Conservation (phyloP, 306 rosid species). For the Ammopiptanthus mongolicus region DNA sequence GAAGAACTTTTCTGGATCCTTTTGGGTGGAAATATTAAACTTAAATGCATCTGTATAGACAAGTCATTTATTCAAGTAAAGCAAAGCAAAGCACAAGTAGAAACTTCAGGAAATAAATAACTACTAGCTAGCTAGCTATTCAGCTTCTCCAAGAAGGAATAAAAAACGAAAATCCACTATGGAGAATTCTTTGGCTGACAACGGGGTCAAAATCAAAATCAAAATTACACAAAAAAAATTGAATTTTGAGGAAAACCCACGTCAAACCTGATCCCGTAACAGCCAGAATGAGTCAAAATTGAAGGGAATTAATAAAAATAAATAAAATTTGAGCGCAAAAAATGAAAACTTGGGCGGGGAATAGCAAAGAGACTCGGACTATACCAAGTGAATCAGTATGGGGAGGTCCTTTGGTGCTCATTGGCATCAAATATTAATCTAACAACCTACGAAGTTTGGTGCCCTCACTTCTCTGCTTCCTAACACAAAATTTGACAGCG, state of each 20-base stretch:
- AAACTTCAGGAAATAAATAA: background rate
- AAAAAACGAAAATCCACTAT: background rate
- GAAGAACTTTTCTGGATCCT: constrained; percentile 28
- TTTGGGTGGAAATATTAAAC: constrained; percentile 30
- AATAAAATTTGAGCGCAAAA: background rate
- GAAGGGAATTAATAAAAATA: background rate
- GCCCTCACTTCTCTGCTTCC: background rate
- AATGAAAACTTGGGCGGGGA: background rate
- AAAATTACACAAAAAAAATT: background rate
- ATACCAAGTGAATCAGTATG: constrained; percentile 22
- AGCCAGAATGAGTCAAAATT: background rate
- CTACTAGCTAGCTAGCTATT: background rate
- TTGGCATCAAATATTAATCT: background rate
- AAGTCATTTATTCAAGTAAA: constrained; percentile 4
- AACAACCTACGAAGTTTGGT: background rate
- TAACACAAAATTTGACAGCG: background rate
- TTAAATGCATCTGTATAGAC: constrained; percentile 38
- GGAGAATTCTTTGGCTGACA: background rate
- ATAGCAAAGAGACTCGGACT: background rate
- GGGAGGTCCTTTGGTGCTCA: constrained; percentile 17
- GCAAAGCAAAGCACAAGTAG: background rate
- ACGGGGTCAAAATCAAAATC: background rate
- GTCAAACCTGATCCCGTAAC: background rate
- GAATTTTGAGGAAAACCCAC: constrained; percentile 11
- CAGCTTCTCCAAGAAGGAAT: background rate